A percentile compares a stretch with the other conserved stretches of the same genome.
phyloP scores from a whole-genome alignment of 2,329 filamentous ascomycete species.

The Dissoconium aciculare region DNA sequence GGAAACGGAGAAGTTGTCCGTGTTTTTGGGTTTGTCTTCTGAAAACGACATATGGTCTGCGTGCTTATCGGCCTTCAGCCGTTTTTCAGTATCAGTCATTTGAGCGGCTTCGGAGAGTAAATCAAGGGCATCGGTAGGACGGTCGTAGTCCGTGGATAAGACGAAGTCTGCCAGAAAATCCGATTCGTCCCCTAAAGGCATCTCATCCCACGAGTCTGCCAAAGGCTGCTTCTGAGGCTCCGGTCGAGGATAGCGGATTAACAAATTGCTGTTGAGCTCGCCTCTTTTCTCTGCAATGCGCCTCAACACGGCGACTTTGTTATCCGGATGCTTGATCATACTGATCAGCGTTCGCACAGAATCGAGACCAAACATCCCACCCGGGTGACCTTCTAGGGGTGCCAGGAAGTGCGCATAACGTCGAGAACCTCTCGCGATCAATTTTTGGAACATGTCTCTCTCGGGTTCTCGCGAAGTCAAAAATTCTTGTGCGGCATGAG shows the following conservation, averaged over 20 bases:
- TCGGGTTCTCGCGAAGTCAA: background rate
- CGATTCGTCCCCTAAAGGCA: too few species aligned
- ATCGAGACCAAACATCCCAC: background rate
- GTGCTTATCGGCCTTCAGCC: too few species aligned
- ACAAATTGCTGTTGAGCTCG: background rate
- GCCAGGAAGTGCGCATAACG: background rate
- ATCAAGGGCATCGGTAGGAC: too few species aligned
- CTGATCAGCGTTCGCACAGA: background rate
- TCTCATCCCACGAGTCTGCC: too few species aligned
- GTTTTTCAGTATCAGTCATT: too few species aligned
- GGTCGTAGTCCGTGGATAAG: too few species aligned
- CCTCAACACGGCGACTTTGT: conserved; percentile 1
- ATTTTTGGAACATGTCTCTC: background rate
- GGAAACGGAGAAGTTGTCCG: too few species aligned
- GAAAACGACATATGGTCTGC: too few species aligned
- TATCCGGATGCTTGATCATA: background rate
- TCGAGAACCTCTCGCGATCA: background rate
- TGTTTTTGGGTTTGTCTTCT: too few species aligned
- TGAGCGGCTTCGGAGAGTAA: too few species aligned
- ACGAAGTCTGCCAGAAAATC: too few species aligned
- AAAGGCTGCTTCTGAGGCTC: too few species aligned
- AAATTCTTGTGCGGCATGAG: background rate
- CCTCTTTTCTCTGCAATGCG: background rate
- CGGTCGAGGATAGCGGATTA: conserved; percentile 1
- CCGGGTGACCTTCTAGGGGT: background rate